Evolutionary conservation across 768 basidiomycete genomes (phyloP).

Genomic region (Amanita brunnescens): DNA sequence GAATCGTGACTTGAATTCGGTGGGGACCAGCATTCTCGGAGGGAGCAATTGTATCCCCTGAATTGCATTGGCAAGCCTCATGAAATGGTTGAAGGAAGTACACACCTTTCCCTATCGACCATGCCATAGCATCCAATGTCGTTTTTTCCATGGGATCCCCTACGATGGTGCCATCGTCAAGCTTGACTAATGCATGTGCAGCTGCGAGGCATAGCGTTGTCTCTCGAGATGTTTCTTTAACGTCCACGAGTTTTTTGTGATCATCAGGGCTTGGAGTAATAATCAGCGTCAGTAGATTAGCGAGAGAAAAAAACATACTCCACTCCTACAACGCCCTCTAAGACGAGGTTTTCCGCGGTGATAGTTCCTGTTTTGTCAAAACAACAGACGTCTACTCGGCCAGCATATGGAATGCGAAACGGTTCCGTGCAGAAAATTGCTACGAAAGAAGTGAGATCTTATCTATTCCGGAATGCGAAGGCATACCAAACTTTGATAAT

Average conservation of each 20-base stretch:
- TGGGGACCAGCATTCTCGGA: conserved; percentile 44
- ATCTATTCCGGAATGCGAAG: neutral
- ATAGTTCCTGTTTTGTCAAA: conserved; percentile 99
- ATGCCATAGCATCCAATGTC: conserved; percentile 83
- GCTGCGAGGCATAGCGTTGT: conserved; percentile 87
- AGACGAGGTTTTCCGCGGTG: conserved; percentile 88
- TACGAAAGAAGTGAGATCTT: conserved; percentile 21
- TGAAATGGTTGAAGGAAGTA: neutral
- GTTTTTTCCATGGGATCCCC: conserved; percentile 99
- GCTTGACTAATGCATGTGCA: conserved; percentile 88
- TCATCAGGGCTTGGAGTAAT: conserved; percentile 40
- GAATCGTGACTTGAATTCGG: conserved; percentile 58
- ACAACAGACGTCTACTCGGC: conserved; percentile 95
- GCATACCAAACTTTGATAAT: conserved; percentile 82
- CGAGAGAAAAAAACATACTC: conserved; percentile 47
- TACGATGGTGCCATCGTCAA: conserved; percentile 91
- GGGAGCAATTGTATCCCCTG: conserved; percentile 67
- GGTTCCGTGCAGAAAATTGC: conserved; percentile 99
- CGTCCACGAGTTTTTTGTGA: conserved; percentile 60
- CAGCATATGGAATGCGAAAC: conserved; percentile 94
- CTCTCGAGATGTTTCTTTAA: conserved; percentile 66
- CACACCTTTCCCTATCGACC: conserved; percentile 69
- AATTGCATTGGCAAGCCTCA: conserved; percentile 17
- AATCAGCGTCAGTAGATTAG: conserved; percentile 9
- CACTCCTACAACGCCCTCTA: conserved; percentile 89